A percentile compares a stretch with the other conserved stretches of the same genome.
These are phyloP conservation scores for Blechomonas ayalai DNA, from an alignment of 208 protist species.

Conservation along the genomic window DNA sequence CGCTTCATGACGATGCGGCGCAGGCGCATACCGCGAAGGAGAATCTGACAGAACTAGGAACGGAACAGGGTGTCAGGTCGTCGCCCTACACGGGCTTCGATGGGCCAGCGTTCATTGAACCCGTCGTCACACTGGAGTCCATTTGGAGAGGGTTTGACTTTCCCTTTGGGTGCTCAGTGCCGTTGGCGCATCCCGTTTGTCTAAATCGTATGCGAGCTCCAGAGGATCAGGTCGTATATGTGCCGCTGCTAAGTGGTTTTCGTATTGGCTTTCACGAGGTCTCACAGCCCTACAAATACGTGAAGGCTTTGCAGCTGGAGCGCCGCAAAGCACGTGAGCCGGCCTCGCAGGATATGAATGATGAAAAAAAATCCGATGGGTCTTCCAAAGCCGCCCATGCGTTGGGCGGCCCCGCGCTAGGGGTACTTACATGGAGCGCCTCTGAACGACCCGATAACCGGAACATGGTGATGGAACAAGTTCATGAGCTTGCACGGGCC, in stretches of 20 bases:
- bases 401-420: conserved; percentile 14
- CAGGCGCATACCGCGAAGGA: neutral
- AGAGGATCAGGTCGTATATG: conserved; percentile 70
- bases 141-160: conserved; percentile 73
- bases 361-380: neutral
- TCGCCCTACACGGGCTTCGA: conserved; percentile 24
- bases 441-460: conserved; percentile 74
- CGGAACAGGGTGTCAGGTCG: neutral
- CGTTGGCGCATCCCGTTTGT: conserved; percentile 34
- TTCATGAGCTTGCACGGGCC: conserved; percentile 50
- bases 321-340: too few relatives aligned
- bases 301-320: conserved; percentile 33
- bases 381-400: neutral
- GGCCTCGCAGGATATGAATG: neutral
- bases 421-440: conserved; percentile 68
- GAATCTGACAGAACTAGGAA: conserved; percentile 1
- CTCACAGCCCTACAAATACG: conserved; percentile 39
- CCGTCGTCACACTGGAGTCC: conserved; percentile 39
- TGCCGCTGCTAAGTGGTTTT: conserved; percentile 76
- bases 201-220: conserved; percentile 51
- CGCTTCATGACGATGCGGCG: conserved; percentile 17
- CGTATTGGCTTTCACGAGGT: conserved; percentile 62
- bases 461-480: conserved; percentile 58
- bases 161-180: conserved; percentile 72
- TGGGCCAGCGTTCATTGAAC: conserved; percentile 56